Base-by-base conservation (phyloP, 1,284 basidiomycete genomes). In the Ustilago lituana region DNA sequence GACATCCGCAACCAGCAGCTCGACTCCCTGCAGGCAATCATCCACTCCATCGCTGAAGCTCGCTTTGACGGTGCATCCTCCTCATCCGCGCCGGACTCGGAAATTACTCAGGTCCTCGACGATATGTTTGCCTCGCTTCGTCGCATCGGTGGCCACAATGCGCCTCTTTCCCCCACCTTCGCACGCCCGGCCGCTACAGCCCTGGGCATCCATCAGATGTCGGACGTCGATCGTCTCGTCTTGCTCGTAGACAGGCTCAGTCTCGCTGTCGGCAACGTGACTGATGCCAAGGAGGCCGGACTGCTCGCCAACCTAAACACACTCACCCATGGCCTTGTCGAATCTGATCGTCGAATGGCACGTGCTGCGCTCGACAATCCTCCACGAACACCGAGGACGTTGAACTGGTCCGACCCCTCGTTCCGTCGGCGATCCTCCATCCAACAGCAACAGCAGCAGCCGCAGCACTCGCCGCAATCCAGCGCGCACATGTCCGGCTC, bases 41-140 rank as follows among this genome's bases (percentile, higher is more conserved):
- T 69, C 22, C 49, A 63, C 44, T 58, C 54, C 38, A 44, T 69
- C 27, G 66, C 66, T 26, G 48, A 63, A 10, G 10, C 48, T 3
- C 62, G 55, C 37, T 65, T 55, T 12, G 50, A 58, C 1, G n/a
- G 15, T 8, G 32, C 48, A 1, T 36, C 47, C 7, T 44, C 45
- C 1, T 54, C 48, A 0, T 6, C 32, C 2, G 23, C 19, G 0
- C 46, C 50, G 7, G 24, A 67, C 38, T 33, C 58, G 7, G 48
- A 54, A 23, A 15, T 59, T 29, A 48, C 66, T 0, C 55, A 52
- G 31, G 46, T 56, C 41, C 44, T 63, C n/a, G 66, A 69, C 39
- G 66, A 69, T 33, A 35, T 69, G 43, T 59, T 69, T 19, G 60
- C 66, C 19, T 59, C 60, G 11, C 27, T 69, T 11, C 66, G 60